Evolutionary conservation across 1,284 basidiomycete species (phyloP).

Genomic region (Schizophyllum commune): DNA sequence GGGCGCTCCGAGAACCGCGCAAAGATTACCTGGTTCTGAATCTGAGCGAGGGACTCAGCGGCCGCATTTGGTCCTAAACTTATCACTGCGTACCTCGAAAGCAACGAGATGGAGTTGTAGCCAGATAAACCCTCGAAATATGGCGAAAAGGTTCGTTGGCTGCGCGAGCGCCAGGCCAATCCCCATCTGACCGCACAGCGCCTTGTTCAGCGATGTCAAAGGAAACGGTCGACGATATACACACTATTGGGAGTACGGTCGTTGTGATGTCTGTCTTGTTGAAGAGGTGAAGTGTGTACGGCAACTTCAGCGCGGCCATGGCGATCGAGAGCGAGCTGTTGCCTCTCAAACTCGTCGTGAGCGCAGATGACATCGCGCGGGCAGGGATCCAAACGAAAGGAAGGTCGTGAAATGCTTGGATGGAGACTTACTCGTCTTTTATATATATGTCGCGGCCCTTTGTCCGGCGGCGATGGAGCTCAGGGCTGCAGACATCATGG

Average conservation of each 20-base stretch:
- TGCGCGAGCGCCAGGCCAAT: background rate
- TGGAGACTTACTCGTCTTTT: no score
- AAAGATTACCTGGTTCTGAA: slow-evolving; percentile 13
- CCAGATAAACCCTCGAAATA: background rate
- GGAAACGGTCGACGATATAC: background rate
- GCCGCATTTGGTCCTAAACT: background rate
- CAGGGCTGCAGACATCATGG: no score
- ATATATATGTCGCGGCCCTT: no score
- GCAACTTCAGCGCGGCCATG: background rate
- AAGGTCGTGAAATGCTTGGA: no score
- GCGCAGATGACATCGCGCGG: no score
- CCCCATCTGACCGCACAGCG: background rate
- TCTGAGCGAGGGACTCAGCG: slow-evolving; percentile 3
- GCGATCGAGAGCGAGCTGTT: background rate
- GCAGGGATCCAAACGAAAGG: no score
- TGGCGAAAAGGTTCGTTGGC: background rate
- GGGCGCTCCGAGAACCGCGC: background rate
- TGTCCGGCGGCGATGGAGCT: no score
- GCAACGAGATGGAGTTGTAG: slow-evolving; percentile 3
- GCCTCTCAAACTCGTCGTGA: no score
- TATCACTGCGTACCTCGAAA: slow-evolving; percentile 5
- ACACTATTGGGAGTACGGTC: background rate
- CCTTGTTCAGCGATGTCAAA: background rate
- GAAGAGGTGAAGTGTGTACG: background rate
- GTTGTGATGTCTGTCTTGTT: background rate